Evolutionary conservation across 352 stramenopile species (phyloP).

Genomic region (Phytophthora colocasiae): DNA sequence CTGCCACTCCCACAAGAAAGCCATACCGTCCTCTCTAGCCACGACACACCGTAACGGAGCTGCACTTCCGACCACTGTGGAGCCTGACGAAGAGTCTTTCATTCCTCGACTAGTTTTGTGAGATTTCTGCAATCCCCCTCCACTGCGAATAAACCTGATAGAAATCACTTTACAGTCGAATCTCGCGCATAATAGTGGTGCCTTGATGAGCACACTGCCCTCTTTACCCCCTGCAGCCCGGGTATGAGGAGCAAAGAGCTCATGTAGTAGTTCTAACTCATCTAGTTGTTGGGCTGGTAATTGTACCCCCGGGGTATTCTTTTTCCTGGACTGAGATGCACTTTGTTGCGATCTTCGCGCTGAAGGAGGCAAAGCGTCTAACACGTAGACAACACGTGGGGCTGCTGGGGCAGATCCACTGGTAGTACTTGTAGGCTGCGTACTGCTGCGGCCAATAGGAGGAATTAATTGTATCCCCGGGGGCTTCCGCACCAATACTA

Average conservation of each 20-base stretch:
- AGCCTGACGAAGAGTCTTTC: constrained; percentile 14
- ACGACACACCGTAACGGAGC: constrained; percentile 72
- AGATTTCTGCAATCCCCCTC: constrained; percentile 3
- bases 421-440: constrained; percentile 2
- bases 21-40: constrained; percentile 78
- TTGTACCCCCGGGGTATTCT: constrained; percentile 29
- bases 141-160: constrained; percentile 63
- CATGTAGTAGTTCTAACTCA: constrained; percentile 73
- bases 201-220: constrained; percentile 64
- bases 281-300: constrained; percentile 54
- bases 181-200: constrained; percentile 71
- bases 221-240: constrained; percentile 61
- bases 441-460: constrained; percentile 12
- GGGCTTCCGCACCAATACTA: constrained; percentile 55
- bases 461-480: constrained; percentile 17
- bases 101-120: constrained; percentile 8
- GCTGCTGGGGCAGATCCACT: constrained; percentile 12
- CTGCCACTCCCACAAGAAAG: constrained; percentile 88
- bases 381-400: constrained; percentile 68
- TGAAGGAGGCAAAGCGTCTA: constrained; percentile 73
- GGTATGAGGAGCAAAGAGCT: constrained; percentile 63
- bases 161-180: constrained; percentile 78
- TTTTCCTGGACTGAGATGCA: constrained; percentile 32
- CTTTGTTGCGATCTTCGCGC: constrained; percentile 13
- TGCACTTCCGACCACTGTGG: constrained; percentile 18